Evolutionary conservation across 2,329 filamentous ascomycete species (phyloP).

Genomic region (Cladosporium sp.): DNA sequence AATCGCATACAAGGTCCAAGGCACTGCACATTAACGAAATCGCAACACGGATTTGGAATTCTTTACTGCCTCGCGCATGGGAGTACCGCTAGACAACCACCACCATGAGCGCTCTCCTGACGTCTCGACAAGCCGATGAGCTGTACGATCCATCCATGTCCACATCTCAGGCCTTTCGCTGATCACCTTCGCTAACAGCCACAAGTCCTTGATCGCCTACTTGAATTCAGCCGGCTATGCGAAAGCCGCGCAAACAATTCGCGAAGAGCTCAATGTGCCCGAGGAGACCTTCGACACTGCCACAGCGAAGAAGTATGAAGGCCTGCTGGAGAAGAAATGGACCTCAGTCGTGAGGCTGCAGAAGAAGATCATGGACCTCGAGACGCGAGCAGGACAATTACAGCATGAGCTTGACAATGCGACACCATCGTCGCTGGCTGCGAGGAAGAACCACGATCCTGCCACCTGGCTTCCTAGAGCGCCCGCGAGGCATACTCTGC

Average conservation of each 20-base stretch:
- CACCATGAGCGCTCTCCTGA: slow-evolving; percentile 71
- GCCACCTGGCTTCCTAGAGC: slow-evolving; percentile 79
- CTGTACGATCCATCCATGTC: slow-evolving; percentile 57
- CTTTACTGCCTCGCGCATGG: neutral
- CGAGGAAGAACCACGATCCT: slow-evolving; percentile 78
- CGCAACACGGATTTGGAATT: no score
- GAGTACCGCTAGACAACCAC: slow-evolving; percentile 10
- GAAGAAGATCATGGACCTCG: slow-evolving; percentile 97
- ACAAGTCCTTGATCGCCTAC: slow-evolving; percentile 93
- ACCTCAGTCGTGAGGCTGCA: slow-evolving; percentile 90
- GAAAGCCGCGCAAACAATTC: slow-evolving; percentile 65
- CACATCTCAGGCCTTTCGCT: slow-evolving; percentile 21
- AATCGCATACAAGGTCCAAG: neutral
- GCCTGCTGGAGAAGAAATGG: slow-evolving; percentile 96
- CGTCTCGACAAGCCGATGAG: slow-evolving; percentile 78
- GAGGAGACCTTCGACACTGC: slow-evolving; percentile 67
- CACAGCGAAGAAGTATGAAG: slow-evolving; percentile 91
- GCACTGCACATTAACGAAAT: neutral
- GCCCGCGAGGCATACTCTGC: slow-evolving; percentile 74
- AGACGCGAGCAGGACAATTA: slow-evolving; percentile 66
- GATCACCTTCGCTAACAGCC: slow-evolving; percentile 50
- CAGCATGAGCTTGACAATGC: slow-evolving; percentile 82
- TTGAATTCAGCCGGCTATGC: slow-evolving; percentile 68
- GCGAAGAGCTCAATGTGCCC: slow-evolving; percentile 70
- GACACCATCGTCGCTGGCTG: slow-evolving; percentile 68